A percentile compares a stretch with the other conserved stretches of the same genome.
phyloP scores from a whole-genome alignment of 2,329 filamentous ascomycete genomes.

The Hypomyces rosellus region DNA sequence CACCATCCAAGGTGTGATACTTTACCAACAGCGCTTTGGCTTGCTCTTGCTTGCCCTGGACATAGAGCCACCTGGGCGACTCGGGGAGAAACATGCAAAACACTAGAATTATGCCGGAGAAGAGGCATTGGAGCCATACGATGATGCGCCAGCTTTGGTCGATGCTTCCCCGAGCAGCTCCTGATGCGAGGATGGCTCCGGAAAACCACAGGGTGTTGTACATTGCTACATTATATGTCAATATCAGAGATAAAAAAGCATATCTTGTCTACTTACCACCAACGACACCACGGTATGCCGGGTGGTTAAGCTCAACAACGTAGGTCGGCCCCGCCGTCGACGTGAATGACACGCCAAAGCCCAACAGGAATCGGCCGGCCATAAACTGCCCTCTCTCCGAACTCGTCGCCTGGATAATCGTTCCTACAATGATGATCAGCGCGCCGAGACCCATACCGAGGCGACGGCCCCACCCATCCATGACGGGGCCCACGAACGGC shows the following conservation, averaged over 20 bases:
- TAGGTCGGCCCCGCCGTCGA: constrained; percentile 23
- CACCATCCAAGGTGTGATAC: constrained; percentile 32
- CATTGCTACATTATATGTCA: constrained; percentile 16
- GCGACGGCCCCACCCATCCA: constrained; percentile 42
- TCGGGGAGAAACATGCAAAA: constrained; percentile 33
- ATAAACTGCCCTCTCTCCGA: constrained; percentile 37
- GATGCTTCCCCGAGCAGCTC: constrained; percentile 39
- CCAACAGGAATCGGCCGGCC: constrained; percentile 55
- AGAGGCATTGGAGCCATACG: constrained; percentile 38
- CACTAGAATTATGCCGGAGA: constrained; percentile 33
- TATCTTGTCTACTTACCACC: constrained; percentile 18
- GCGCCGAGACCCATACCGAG: constrained; percentile 42
- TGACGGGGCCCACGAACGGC: constrained; percentile 41
- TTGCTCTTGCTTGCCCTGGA: constrained; percentile 31
- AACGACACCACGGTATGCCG: constrained; percentile 39
- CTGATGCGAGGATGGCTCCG: constrained; percentile 46
- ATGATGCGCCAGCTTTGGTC: constrained; percentile 33
- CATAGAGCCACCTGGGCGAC: constrained; percentile 37
- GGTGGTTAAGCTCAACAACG: constrained; percentile 41
- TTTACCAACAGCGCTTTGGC: constrained; percentile 31
- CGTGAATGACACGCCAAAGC: constrained; percentile 42
- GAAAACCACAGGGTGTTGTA: constrained; percentile 40
- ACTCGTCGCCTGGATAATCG: constrained; percentile 39
- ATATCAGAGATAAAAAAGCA: not conserved
- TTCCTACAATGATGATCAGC: constrained; percentile 39